phyloP scores from a whole-genome alignment of 257 asterid species.

The Nicotiana knightiana region DNA sequence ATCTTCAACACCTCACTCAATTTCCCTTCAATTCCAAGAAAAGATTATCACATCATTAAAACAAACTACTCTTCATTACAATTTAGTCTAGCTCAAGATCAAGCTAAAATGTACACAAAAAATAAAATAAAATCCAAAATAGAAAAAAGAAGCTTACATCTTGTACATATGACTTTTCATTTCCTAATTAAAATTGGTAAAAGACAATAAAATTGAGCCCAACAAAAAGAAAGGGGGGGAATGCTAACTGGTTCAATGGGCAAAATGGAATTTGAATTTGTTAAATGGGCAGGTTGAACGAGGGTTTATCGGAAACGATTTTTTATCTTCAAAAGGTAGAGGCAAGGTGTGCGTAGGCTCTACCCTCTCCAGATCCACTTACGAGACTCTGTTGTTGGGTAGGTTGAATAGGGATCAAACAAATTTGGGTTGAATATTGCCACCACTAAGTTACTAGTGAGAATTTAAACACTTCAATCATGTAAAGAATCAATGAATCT shows the following conservation, averaged over 20 bases:
- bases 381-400: not conserved
- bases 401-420: not conserved
- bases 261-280: not conserved
- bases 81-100: not conserved
- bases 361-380: too few species aligned
- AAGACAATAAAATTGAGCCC: not conserved
- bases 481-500: slow-evolving; percentile 46
- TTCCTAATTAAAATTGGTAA: not conserved
- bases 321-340: too few species aligned
- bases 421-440: not conserved
- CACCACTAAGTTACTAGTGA: not conserved
- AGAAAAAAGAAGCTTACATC: not conserved
- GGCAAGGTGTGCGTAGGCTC: too few species aligned
- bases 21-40: slow-evolving; percentile 18
- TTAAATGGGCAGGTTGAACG: not conserved
- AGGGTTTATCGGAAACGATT: too few species aligned
- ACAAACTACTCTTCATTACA: not conserved
- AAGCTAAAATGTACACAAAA: not conserved
- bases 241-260: not conserved
- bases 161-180: slow-evolving; percentile 7
- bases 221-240: not conserved
- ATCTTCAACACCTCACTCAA: slow-evolving; percentile 17
- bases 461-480: slow-evolving; percentile 12
- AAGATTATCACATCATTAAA: slow-evolving; percentile 7
- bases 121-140: not conserved